Conservation (phyloP, 495 filamentous ascomycete genomes). For the Podospora tetraspora region DNA sequence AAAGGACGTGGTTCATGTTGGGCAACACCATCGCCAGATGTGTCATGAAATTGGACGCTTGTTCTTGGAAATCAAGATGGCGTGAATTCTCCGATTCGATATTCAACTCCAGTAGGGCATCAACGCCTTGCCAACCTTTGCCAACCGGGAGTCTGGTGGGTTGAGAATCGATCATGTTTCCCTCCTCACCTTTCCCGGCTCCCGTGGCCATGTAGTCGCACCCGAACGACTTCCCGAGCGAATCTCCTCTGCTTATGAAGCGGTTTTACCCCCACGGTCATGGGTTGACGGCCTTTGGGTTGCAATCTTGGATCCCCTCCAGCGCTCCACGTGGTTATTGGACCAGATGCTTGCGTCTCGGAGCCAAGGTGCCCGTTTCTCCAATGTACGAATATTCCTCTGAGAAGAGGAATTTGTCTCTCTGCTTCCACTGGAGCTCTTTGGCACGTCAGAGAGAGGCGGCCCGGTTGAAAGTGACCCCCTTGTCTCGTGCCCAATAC, state of each 20-base stretch:
- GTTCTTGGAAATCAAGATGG: background rate
- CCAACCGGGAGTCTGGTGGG: background rate
- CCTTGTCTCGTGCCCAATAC: background rate
- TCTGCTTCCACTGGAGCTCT: background rate
- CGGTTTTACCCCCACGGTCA: background rate
- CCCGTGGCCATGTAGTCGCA: background rate
- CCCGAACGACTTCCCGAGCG: background rate
- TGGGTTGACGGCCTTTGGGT: background rate
- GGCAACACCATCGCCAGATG: background rate
- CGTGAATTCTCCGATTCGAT: background rate
- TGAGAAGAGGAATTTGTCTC: background rate
- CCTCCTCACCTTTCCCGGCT: background rate
- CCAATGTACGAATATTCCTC: background rate
- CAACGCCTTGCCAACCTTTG: constrained; percentile 4
- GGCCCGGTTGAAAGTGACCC: background rate
- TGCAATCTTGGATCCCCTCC: constrained; percentile 4
- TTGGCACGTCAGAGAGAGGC: background rate
- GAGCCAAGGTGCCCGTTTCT: background rate
- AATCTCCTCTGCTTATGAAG: background rate
- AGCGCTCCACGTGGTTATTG: constrained; percentile 15
- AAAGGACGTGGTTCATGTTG: background rate
- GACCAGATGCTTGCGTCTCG: background rate
- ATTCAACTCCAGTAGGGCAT: constrained; percentile 7
- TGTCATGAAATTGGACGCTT: background rate
- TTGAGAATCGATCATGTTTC: background rate